Evolutionary conservation across 2,329 filamentous ascomycete species (phyloP).

Genomic region (Ascochyta pisi): DNA sequence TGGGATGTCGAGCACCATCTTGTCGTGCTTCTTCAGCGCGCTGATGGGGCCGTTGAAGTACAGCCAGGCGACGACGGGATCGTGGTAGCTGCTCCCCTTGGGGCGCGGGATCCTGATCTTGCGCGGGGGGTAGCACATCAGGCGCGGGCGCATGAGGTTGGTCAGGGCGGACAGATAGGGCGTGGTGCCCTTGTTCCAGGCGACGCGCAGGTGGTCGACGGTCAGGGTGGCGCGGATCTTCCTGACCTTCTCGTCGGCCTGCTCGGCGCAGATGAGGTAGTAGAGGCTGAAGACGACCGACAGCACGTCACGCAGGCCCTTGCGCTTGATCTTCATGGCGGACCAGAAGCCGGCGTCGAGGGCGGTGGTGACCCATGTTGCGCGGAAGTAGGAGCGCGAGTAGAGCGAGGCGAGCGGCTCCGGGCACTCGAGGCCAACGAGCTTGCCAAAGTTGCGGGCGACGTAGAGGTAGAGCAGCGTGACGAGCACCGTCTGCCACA

Average conservation of each 20-base stretch:
- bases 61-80: constrained; percentile 85
- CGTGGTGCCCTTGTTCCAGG: constrained; percentile 93
- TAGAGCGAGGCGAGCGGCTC: constrained; percentile 96
- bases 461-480: constrained; percentile 92
- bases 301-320: constrained; percentile 81
- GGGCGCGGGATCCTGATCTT: constrained; percentile 86
- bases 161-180: constrained; percentile 81
- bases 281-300: constrained; percentile 86
- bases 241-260: constrained; percentile 94
- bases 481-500: constrained; percentile 87
- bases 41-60: constrained; percentile 91
- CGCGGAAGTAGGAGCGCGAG: constrained; percentile 88
- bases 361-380: constrained; percentile 95
- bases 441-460: constrained; percentile 89
- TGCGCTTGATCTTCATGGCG: constrained; percentile 86
- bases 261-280: constrained; percentile 90
- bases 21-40: constrained; percentile 76
- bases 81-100: constrained; percentile 77
- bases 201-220: constrained; percentile 87
- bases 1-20: constrained; percentile 85
- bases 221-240: constrained; percentile 87
- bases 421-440: constrained; percentile 88
- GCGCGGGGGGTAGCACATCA: constrained; percentile 81
- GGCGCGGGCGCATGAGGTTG: constrained; percentile 74
- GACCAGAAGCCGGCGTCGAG: constrained; percentile 98